Evolutionary conservation across 768 basidiomycete species (phyloP), one percentile per base, ranked within the genome.

Genomic region (Pleurotus ostreatus): DNA sequence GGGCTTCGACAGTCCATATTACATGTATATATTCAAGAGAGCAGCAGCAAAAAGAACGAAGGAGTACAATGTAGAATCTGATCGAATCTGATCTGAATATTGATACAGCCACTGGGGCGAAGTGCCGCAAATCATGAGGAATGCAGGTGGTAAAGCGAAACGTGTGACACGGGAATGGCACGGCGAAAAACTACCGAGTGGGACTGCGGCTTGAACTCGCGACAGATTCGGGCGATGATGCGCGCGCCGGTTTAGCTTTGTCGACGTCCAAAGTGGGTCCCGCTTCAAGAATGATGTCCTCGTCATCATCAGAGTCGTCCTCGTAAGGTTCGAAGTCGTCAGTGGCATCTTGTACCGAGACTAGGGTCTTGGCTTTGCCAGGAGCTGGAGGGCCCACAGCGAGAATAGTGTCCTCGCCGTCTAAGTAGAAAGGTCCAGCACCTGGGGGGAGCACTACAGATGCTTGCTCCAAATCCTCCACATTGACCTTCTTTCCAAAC

Each of bases 251-350:
- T n/a, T 18, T 52, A 3, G 37, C 6, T 34, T 40, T 52, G 38
- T 37, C 38, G 12, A 39, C 40, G n/a, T 64, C 60, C 34, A 75
- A 68, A 30, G 81, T 78, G 3, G 89, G 88, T 1, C 89, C 89
- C 16, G 86, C 80, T 70, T 89, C 89, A 62, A 91, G 71, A 63
- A 91, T 87, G 20, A 91, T 69, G 61, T 91, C 88, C 16, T 78
- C 82, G 61, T 89, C 87, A 25, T 78, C 77, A 37, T 82, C 82
- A 12, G 72, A 71, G 15, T 74, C 68, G 12, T 76, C 68, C 25
- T 72, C 68, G 58, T 68, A 72, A 37, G 63, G 62, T 8, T 74
- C 72, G 13, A 68, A 70, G 37, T 78, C 77, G 15, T 71, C 73
- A 22, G 67, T 65, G 53, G 66, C 48, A 30, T 64, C 53, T 38